Evolutionary conservation across 257 asterid species (phyloP).

Genomic region (Petrea volubilis): DNA sequence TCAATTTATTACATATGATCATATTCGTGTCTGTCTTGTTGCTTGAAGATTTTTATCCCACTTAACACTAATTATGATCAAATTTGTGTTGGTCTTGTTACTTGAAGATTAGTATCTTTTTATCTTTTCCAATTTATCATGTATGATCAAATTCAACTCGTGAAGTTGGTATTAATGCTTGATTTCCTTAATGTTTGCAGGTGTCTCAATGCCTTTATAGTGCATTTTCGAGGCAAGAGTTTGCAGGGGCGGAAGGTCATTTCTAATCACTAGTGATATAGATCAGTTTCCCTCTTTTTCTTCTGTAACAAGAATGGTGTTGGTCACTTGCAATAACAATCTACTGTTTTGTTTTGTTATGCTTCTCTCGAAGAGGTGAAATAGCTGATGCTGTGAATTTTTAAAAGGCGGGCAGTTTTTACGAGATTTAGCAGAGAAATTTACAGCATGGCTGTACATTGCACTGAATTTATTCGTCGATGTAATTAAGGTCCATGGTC

Average conservation of each 20-base stretch:
- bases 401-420: no score
- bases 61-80: neutral
- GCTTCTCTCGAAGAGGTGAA: no score
- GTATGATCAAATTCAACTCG: neutral
- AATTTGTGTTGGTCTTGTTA: neutral
- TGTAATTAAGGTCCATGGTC: no score
- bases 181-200: slow-evolving; percentile 34
- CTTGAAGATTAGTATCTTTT: neutral
- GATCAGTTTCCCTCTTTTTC: slow-evolving; percentile 13
- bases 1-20: no score
- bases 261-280: slow-evolving; percentile 8
- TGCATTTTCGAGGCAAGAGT: slow-evolving; percentile 10
- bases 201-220: slow-evolving; percentile 68
- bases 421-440: no score
- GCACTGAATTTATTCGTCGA: no score
- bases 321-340: slow-evolving; percentile 24
- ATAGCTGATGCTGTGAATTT: no score
- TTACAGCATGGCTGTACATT: no score
- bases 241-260: slow-evolving; percentile 1
- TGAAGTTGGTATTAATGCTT: slow-evolving; percentile 11
- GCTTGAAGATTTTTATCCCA: neutral
- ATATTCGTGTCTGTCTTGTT: neutral
- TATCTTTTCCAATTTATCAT: no score
- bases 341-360: no score
- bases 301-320: neutral